These are phyloP conservation scores for Thalassiosira mediterranea DNA, from an alignment of 352 stramenopile genomes.

Conservation along the genomic window DNA sequence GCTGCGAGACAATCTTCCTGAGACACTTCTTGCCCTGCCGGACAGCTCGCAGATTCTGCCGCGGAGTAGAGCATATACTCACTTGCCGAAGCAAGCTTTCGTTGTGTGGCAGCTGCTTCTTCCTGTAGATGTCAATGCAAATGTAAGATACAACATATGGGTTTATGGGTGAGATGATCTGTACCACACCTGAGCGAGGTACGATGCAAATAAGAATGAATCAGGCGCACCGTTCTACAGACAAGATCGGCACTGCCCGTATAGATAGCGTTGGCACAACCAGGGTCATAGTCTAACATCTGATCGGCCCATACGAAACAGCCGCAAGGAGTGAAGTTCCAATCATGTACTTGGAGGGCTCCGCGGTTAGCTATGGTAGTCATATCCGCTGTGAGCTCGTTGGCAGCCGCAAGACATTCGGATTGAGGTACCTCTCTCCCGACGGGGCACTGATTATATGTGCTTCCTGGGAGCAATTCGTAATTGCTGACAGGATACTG, in stretches of 20 bases:
- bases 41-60: background rate
- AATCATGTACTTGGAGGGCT: background rate
- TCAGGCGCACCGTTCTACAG: background rate
- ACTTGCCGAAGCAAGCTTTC: background rate
- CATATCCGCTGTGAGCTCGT: background rate
- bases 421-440: background rate
- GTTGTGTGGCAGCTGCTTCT: background rate
- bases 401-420: slow-evolving; percentile 1
- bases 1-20: background rate
- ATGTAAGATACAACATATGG: too few species aligned
- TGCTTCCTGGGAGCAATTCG: background rate
- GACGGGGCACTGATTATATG: background rate
- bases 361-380: background rate
- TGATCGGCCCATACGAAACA: background rate
- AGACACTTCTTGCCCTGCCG: slow-evolving; percentile 1
- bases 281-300: background rate
- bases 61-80: background rate
- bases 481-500: too few species aligned
- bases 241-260: background rate
- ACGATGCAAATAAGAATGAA: too few species aligned
- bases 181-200: too few species aligned
- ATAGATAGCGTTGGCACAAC: background rate
- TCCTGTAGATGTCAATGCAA: background rate
- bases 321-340: slow-evolving; percentile 10
- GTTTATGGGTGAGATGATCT: too few species aligned